Conservation (phyloP, 2,329 filamentous ascomycete genomes). For the Penicillium sclerotiorum region DNA sequence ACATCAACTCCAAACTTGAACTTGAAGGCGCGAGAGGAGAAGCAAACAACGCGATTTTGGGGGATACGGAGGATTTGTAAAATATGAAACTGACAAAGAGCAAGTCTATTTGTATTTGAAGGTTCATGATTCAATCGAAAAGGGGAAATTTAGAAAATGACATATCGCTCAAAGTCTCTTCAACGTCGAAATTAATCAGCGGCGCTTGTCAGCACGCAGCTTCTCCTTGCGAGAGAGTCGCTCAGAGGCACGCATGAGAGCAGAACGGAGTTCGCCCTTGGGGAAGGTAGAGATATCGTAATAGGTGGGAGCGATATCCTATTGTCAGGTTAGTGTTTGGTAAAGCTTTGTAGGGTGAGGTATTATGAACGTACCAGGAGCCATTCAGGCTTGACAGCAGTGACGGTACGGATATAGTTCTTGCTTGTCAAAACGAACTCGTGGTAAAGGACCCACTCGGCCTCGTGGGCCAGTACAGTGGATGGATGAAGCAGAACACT, state of each 20-base stretch:
- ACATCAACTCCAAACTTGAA: too few species aligned
- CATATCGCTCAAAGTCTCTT: slow-evolving; percentile 11
- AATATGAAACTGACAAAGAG: neutral
- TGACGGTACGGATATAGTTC: slow-evolving; percentile 96
- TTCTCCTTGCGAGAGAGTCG: slow-evolving; percentile 59
- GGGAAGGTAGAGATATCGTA: slow-evolving; percentile 82
- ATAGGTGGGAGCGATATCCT: slow-evolving; percentile 93
- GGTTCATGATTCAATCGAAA: slow-evolving; percentile 1
- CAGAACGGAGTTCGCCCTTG: slow-evolving; percentile 81
- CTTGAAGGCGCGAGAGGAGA: neutral
- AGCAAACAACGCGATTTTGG: neutral
- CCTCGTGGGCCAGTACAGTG: slow-evolving; percentile 83
- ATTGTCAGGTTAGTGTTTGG: slow-evolving; percentile 18
- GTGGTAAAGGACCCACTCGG: slow-evolving; percentile 97
- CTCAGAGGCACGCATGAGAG: slow-evolving; percentile 57
- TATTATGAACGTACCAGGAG: slow-evolving; percentile 67
- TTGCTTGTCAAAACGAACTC: slow-evolving; percentile 98
- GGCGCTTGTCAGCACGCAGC: slow-evolving; percentile 45
- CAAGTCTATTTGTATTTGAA: neutral
- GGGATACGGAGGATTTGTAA: neutral
- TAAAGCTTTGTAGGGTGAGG: slow-evolving; percentile 5
- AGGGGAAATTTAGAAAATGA: slow-evolving; percentile 20
- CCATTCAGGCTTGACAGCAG: slow-evolving; percentile 91
- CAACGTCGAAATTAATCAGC: slow-evolving; percentile 22
- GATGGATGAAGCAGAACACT: slow-evolving; percentile 90